Conservation (phyloP, 768 basidiomycete species). For the Chalciporus piperatus region DNA sequence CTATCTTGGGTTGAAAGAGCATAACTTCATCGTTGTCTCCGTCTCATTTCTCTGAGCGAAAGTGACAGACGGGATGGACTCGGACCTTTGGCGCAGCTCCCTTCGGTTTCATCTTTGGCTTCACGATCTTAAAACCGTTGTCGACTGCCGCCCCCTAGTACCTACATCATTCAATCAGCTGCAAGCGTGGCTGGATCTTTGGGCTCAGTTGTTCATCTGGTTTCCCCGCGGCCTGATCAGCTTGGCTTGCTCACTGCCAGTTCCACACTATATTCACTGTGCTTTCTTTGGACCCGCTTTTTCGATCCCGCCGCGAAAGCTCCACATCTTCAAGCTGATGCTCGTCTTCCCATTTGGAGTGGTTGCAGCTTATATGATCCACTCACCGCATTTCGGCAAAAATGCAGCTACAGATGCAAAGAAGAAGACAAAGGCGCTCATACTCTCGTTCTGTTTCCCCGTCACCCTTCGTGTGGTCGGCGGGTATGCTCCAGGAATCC, state of each 20-base stretch:
- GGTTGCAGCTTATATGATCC: slow-evolving; percentile 65
- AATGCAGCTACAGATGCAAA: slow-evolving; percentile 50
- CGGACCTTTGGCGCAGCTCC: slow-evolving; percentile 64
- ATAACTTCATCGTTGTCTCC: neutral
- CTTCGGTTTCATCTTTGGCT: slow-evolving; percentile 42
- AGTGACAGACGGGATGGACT: slow-evolving; percentile 60
- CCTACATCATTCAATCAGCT: no score
- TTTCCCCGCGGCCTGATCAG: slow-evolving; percentile 59
- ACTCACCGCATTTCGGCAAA: slow-evolving; percentile 52
- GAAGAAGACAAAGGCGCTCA: slow-evolving; percentile 45
- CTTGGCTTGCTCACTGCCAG: no score
- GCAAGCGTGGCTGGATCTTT: slow-evolving; percentile 53
- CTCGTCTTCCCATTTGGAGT: slow-evolving; percentile 63
- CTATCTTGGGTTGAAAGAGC: slow-evolving; percentile 59
- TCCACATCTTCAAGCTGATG: slow-evolving; percentile 62
- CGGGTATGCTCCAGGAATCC: slow-evolving; percentile 58
- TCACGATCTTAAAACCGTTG: slow-evolving; percentile 57
- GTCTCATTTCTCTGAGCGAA: neutral
- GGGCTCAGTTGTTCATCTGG: slow-evolving; percentile 59
- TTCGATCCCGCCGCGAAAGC: slow-evolving; percentile 58
- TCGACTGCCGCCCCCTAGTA: no score
- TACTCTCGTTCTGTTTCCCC: slow-evolving; percentile 43
- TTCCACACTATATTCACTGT: no score
- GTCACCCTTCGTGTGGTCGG: slow-evolving; percentile 54
- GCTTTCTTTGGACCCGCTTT: slow-evolving; percentile 68